A percentile compares a stretch with the other conserved stretches of the same genome.
phyloP scores from a whole-genome alignment of 2,329 filamentous ascomycete genomes.

The Zopfia rhizophila region DNA sequence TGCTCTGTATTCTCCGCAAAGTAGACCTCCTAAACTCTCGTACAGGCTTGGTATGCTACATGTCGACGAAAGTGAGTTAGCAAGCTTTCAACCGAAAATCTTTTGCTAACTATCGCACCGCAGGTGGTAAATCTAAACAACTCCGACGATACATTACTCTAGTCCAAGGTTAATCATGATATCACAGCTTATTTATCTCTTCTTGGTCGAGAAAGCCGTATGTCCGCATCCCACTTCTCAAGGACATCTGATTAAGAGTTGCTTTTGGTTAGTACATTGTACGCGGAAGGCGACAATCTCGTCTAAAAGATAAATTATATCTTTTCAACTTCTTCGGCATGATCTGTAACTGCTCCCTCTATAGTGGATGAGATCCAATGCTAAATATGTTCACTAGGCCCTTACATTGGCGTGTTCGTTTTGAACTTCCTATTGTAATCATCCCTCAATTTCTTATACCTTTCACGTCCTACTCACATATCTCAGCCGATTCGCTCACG shows the following conservation, averaged over 20 bases:
- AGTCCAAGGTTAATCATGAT: too few relatives aligned
- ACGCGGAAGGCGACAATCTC: conserved; percentile 61
- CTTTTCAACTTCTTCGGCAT: conserved; percentile 71
- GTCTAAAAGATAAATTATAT: conserved; percentile 67
- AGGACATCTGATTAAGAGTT: neutral
- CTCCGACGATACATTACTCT: too few relatives aligned
- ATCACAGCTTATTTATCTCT: conserved; percentile 73
- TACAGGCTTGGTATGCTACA: conserved; percentile 64
- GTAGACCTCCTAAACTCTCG: conserved; percentile 4
- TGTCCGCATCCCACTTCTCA: conserved; percentile 27
- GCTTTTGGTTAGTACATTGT: conserved; percentile 71
- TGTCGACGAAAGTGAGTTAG: conserved; percentile 74
- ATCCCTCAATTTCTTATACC: neutral
- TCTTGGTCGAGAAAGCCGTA: conserved; percentile 72
- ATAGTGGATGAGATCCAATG: conserved; percentile 33
- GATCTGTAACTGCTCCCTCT: conserved; percentile 55
- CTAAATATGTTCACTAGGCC: too few relatives aligned
- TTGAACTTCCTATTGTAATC: conserved; percentile 71
- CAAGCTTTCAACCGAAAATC: too few relatives aligned
- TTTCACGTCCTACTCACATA: conserved; percentile 5
- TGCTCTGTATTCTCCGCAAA: neutral
- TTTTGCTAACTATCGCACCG: too few relatives aligned
- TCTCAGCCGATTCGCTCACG: conserved; percentile 66
- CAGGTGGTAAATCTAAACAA: too few relatives aligned
- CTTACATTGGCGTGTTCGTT: conserved; percentile 58